These are phyloP conservation scores for Achlya hypogyna DNA, from an alignment of 352 stramenopile species.

Conservation along the genomic window DNA sequence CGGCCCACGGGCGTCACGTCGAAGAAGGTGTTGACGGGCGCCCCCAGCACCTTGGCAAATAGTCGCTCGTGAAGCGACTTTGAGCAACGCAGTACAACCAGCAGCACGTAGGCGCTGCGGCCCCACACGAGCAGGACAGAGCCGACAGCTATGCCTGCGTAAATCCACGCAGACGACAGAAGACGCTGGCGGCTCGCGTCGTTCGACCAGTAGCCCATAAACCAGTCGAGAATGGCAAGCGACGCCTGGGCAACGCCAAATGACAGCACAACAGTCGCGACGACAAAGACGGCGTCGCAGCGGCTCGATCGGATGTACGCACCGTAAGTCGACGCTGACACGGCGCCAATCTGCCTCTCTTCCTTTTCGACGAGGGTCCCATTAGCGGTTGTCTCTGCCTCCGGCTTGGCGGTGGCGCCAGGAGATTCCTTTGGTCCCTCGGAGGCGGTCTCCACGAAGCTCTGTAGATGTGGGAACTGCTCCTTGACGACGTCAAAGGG, in stretches of 20 bases:
- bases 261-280: neutral
- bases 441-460: neutral
- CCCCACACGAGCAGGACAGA: constrained; percentile 23
- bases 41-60: constrained; percentile 30
- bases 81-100: constrained; percentile 1
- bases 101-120: constrained; percentile 22
- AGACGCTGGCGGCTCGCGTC: neutral
- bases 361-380: neutral
- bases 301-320: constrained; percentile 2
- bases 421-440: constrained; percentile 1
- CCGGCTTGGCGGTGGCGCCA: neutral
- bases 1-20: constrained; percentile 70
- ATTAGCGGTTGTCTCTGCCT: neutral
- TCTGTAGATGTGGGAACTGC: constrained; percentile 26
- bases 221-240: constrained; percentile 9
- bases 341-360: constrained; percentile 2
- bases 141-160: neutral
- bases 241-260: neutral
- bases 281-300: constrained; percentile 2
- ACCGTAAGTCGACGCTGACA: neutral
- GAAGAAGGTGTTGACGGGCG: constrained; percentile 64
- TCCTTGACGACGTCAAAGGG: constrained; percentile 51
- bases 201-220: constrained; percentile 13
- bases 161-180: neutral
- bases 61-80: neutral